Evolutionary conservation across 306 rosid species (phyloP), one percentile per base, ranked within the genome.

Genomic region (Pyrus communis): DNA sequence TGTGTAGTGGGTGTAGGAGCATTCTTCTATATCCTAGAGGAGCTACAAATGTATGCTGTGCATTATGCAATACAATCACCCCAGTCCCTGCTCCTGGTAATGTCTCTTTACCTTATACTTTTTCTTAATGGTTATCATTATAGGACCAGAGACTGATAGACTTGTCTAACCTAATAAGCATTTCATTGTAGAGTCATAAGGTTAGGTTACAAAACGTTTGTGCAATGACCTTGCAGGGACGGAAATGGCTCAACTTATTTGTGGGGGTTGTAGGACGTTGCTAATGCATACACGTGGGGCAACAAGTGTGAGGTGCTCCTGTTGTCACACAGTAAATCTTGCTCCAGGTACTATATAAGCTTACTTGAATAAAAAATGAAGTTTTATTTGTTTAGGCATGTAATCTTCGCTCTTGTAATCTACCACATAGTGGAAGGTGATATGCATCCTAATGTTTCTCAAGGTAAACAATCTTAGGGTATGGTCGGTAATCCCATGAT

Each of bases 231-330:
- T 69, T 87, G 88, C 87, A 96, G 99, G 93, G 81, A 87, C 83
- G 69, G 99, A 92, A 77, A 92, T 91, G 96, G 86, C 99, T 83
- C 98, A 89, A 79, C 91, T 96, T 79, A 88, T 89, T 70, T 96
- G 99, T 85, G 96, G 97, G 84, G 96, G 99, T 9, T 96, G 99
- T 87, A 88, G 98, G 84, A 92, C 96, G 22, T 85, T 96, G 91
- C 83, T 96, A 33, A 89, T 96, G 99, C 88, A 91, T 82, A 82
- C 98, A 42, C 89, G 93, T 4, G 91, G 97, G 71, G 99, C 97
- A 69, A 86, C 99, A 22, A 96, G 99, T 70, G 99, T 96, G 78
- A 89, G 97, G 85, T 96, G 99, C 87, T 91, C 98, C 23, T 92
- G 98, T 79, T 96, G 98, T 83, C 93, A 93, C 33, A 91, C 93